Evolutionary conservation across 2,329 filamentous ascomycete genomes (phyloP).

Genomic region (Capronia coronata): DNA sequence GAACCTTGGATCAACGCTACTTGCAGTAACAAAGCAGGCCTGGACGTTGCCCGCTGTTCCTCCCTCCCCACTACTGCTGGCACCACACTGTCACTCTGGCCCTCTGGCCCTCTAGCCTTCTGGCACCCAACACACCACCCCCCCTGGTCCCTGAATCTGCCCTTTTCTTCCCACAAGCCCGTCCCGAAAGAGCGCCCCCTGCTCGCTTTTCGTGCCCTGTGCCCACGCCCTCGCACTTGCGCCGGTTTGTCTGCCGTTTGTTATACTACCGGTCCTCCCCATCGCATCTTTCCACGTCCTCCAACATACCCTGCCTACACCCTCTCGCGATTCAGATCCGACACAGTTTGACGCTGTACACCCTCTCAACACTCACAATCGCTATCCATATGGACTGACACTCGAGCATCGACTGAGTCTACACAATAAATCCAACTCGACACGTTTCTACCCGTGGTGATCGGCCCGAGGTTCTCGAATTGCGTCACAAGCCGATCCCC

Average conservation of each 20-base stretch:
- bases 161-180: conserved; percentile 3
- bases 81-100: background rate
- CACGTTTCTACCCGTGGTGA: conserved; percentile 9
- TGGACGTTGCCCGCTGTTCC: background rate
- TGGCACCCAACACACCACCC: too few species aligned
- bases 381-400: conserved; percentile 4
- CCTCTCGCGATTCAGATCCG: conserved; percentile 3
- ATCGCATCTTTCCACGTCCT: conserved; percentile 14
- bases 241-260: conserved; percentile 1
- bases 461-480: conserved; percentile 19
- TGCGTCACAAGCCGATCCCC: conserved; percentile 24
- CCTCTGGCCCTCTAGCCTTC: too few species aligned
- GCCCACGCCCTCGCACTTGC: conserved; percentile 8
- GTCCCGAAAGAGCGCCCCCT: conserved; percentile 5
- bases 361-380: conserved; percentile 1
- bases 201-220: conserved; percentile 19
- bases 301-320: conserved; percentile 10
- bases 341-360: conserved; percentile 5
- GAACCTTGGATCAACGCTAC: conserved; percentile 9
- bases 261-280: conserved; percentile 18
- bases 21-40: background rate
- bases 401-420: conserved; percentile 2
- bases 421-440: background rate
- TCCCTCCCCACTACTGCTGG: background rate
- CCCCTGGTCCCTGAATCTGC: conserved; percentile 8